Evolutionary conservation across 371 early-diverging fungal species (phyloP), one percentile per base, ranked within the genome.

Genomic region (Aphelidium insulamus): DNA sequence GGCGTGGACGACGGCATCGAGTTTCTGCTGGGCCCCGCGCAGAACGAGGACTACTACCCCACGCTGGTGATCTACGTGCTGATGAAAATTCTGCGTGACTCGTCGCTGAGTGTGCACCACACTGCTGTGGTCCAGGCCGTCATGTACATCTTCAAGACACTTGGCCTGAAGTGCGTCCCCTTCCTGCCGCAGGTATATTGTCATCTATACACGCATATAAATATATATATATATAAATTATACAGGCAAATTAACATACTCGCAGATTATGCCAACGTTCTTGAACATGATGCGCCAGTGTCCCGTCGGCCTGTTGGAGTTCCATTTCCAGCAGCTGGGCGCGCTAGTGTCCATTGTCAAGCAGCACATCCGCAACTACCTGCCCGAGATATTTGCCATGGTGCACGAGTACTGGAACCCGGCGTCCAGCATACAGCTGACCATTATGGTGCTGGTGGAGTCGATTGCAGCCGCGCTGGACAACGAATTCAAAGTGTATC

Each of bases 41-140:
- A n/a, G n/a, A n/a, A n/a, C 12, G 82, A 78, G 22, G 82, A 78
- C 23, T 86, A 85, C 47, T 84, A 80, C 41, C 77, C 81, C 0
- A 62, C 68, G 12, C 82, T 92, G 12, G 87, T 81, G 2, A 78
- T 91, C 46, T 67, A 69, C 30, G 74, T 90, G 0, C 49, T 95
- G 30, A 73, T 94, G 63, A 77, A 72, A 46, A 86, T 95, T 28
- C 54, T 92, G 10, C 50, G 73, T 33, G 86, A 90, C 48, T 66
- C 77, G 4, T 72, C 79, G 0, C 55, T 91, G 10, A 67, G 64
- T 35, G 54, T 58, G 16, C 79, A 83, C 41, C 92, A 91, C 49
- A 70, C 77, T 3, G 67, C 74, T 15, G 94, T 84, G 1, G 73
- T 84, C 26, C 77, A 84, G 41, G 92, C 92, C 15, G 71, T 91